A percentile compares a stretch with the other conserved stretches of the same genome.
These are phyloP conservation scores for Gossypium davidsonii DNA, from an alignment of 441 rosid species.

Conservation along the genomic window DNA sequence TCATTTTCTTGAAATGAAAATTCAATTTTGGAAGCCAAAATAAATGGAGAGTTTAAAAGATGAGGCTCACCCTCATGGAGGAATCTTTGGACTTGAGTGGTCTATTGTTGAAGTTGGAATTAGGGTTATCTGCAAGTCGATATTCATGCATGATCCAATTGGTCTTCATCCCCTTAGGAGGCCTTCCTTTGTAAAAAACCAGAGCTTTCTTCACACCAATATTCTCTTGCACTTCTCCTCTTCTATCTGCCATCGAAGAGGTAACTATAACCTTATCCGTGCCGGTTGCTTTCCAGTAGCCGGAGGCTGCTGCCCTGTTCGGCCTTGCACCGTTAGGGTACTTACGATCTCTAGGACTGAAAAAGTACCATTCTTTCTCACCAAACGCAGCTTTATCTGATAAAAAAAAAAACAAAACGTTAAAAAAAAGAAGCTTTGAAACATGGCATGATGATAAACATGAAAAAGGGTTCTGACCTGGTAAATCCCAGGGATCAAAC, in stretches of 20 bases:
- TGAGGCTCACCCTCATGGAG: constrained; percentile 73
- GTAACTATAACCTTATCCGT: constrained; percentile 70
- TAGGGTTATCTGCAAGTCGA: constrained; percentile 53
- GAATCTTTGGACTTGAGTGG: constrained; percentile 48
- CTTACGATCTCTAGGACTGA: constrained; percentile 92
- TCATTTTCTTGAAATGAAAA: neutral
- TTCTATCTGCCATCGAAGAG: constrained; percentile 20
- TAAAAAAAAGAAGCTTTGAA: neutral
- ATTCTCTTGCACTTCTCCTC: constrained; percentile 36
- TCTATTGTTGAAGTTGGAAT: constrained; percentile 14
- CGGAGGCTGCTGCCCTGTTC: constrained; percentile 89
- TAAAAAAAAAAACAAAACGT: neutral
- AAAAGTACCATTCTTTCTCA: constrained; percentile 97
- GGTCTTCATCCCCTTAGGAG: constrained; percentile 86
- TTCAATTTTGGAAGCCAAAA: neutral
- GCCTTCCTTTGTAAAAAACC: constrained; percentile 82
- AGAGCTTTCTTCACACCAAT: constrained; percentile 92
- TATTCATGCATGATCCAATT: constrained; percentile 98
- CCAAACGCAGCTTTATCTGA: constrained; percentile 72
- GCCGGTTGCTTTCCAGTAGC: constrained; percentile 97
- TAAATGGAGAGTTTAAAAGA: neutral
- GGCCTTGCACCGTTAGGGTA: constrained; percentile 96
- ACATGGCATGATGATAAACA: neutral
- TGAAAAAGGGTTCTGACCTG: constrained; percentile 34
- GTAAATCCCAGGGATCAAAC: constrained; percentile 68